Evolutionary conservation across 495 filamentous ascomycete species (phyloP), one percentile per base, ranked within the genome.

Genomic region (Lasiosphaeria ovina): DNA sequence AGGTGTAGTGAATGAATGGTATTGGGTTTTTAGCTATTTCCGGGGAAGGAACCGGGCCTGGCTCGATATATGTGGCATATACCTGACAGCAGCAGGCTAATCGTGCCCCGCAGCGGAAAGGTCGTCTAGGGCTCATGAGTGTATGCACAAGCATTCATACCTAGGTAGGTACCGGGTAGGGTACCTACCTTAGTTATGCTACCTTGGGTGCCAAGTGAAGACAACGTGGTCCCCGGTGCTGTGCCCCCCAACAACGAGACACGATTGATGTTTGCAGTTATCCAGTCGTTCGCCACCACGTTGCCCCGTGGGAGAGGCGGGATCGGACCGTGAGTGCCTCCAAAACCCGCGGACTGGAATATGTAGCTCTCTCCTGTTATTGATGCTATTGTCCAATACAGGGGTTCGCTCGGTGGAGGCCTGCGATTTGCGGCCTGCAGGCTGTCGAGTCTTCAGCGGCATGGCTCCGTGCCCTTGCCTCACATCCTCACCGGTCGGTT

Each of bases 401-500:
- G 12, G 12, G 12, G 44, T 45, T 42, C n/a, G 31, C 36, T 55
- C 4, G 36, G 55, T 57, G 42, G 55, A 33, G 55, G 44, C 6
- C 51, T 59, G 35, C 50, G 47, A 60, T 60, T 40, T 60, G n/a
- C 50, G 45, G 47, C 57, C 51, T 66, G 64, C 61, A 63, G 40
- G 49, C 45, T 32, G 31, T 57, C 44, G 47, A 55, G 51, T 12
- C 40, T 34, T 49, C 17, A 40, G 17, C 17, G 31, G 16, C 24
- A 16, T 31, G 14, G 6, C 6, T 47, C 34, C 34, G 48, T 49
- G 47, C 17, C 40, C 36, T 59, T 54, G 66, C 56, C 53, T 60
- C 51, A 53, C 38, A 54, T 12, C 42, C 57, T 70, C 66, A 68
- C 68, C 68, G 63, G 62, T 68, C 56, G 51, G 50, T 34, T 58